Evolutionary conservation across 768 basidiomycete species (phyloP).

Genomic region (Kockovaella imperatae): DNA sequence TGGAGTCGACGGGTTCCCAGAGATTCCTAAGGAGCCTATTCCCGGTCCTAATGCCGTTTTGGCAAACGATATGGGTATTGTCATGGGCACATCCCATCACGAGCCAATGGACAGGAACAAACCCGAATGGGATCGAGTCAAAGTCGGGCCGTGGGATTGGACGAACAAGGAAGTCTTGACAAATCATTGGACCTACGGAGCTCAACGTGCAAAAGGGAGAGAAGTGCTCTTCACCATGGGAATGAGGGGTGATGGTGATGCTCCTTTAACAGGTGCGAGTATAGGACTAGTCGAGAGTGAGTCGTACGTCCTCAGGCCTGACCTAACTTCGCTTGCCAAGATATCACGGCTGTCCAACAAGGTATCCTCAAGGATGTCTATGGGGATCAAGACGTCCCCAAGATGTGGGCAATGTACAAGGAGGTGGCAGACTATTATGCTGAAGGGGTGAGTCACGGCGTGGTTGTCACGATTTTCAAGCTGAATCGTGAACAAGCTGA

Average conservation of each 20-base stretch:
- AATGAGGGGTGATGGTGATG: slow-evolving; percentile 56
- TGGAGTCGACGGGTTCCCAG: slow-evolving; percentile 9
- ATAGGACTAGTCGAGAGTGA: slow-evolving; percentile 27
- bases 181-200: slow-evolving; percentile 52
- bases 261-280: slow-evolving; percentile 34
- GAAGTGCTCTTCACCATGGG: slow-evolving; percentile 60
- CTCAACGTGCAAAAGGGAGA: slow-evolving; percentile 54
- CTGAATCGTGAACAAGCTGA: neutral
- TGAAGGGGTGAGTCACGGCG: slow-evolving; percentile 23
- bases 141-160: slow-evolving; percentile 50
- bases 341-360: slow-evolving; percentile 58
- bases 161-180: slow-evolving; percentile 54
- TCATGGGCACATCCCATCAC: slow-evolving; percentile 66
- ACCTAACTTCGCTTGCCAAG: slow-evolving; percentile 48
- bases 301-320: slow-evolving; percentile 18
- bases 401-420: slow-evolving; percentile 56
- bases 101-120: slow-evolving; percentile 69
- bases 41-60: slow-evolving; percentile 54
- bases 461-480: neutral
- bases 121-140: slow-evolving; percentile 49
- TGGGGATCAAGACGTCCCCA: slow-evolving; percentile 49
- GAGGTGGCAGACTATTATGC: slow-evolving; percentile 62
- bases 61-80: slow-evolving; percentile 60
- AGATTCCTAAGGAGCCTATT: slow-evolving; percentile 43
- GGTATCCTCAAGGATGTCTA: slow-evolving; percentile 55